phyloP scores from a whole-genome alignment of 768 basidiomycete species.

The Agaricus subrufescens region DNA sequence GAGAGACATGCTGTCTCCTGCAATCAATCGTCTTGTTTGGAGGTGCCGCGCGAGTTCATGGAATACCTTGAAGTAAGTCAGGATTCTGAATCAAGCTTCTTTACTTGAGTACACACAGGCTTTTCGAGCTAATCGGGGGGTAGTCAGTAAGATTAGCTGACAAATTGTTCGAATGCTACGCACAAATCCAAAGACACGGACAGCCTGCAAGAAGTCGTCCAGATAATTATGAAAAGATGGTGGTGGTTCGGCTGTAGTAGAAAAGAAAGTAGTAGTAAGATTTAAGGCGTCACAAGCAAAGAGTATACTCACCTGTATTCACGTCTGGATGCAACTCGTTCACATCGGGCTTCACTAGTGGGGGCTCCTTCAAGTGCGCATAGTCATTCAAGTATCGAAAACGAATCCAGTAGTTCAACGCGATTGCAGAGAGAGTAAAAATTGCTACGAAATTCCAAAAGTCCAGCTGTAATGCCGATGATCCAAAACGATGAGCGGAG shows the following conservation, averaged over 20 bases:
- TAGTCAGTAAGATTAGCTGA: not conserved
- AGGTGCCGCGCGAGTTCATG: constrained; percentile 96
- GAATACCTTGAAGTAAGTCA: constrained; percentile 59
- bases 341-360: constrained; percentile 76
- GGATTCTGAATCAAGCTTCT: not conserved
- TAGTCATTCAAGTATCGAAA: constrained; percentile 76
- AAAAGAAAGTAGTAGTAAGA: not conserved
- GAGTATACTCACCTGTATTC: constrained; percentile 45
- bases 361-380: constrained; percentile 74
- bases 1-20: constrained; percentile 90
- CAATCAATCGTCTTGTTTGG: constrained; percentile 91
- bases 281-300: not conserved
- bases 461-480: constrained; percentile 53
- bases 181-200: constrained; percentile 94
- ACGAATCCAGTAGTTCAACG: constrained; percentile 80
- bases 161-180: constrained; percentile 16
- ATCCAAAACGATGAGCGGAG: not conserved
- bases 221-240: constrained; percentile 92
- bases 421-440: constrained; percentile 61
- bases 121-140: constrained; percentile 60
- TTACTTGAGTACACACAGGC: constrained; percentile 52
- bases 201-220: constrained; percentile 94
- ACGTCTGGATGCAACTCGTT: constrained; percentile 91
- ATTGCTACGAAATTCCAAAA: constrained; percentile 88
- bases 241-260: constrained; percentile 39